Conservation (phyloP, 345 rosid genomes). For the Syzygium aromaticum region DNA sequence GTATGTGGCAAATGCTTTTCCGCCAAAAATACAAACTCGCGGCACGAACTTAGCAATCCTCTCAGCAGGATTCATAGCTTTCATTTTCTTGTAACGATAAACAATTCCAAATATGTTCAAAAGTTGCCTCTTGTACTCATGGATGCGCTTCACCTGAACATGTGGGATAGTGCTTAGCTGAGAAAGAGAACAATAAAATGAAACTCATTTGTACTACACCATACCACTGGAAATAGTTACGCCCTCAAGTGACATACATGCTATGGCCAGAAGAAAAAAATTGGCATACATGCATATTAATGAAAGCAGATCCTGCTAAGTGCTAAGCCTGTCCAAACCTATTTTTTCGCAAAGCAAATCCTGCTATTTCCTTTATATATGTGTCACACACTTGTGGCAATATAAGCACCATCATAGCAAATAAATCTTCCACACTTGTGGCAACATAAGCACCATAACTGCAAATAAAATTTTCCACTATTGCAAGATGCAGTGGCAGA, state of each 20-base stretch:
- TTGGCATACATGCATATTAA: not conserved
- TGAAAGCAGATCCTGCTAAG: not conserved
- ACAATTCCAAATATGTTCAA: conserved; percentile 39
- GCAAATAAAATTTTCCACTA: not conserved
- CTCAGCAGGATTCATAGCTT: conserved; percentile 28
- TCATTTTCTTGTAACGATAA: conserved; percentile 42
- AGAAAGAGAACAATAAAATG: not conserved
- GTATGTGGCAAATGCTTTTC: conserved; percentile 45
- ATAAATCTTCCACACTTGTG: not conserved
- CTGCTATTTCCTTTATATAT: not conserved
- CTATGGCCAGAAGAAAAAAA: not conserved
- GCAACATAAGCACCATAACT: not conserved
- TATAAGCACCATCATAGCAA: not conserved
- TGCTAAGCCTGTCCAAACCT: not conserved
- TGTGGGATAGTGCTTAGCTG: not conserved
- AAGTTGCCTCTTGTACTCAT: conserved; percentile 45
- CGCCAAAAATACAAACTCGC: conserved; percentile 45
- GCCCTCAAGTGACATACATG: not conserved
- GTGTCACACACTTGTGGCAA: not conserved
- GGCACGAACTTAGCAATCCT: conserved; percentile 25
- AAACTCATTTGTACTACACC: not conserved
- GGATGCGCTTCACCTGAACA: conserved; percentile 35
- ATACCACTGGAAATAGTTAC: not conserved
- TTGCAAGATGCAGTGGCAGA: not conserved
- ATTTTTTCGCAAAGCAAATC: not conserved